Base-by-base conservation (phyloP, 179 eudicot species). In the Nepenthes alata region DNA sequence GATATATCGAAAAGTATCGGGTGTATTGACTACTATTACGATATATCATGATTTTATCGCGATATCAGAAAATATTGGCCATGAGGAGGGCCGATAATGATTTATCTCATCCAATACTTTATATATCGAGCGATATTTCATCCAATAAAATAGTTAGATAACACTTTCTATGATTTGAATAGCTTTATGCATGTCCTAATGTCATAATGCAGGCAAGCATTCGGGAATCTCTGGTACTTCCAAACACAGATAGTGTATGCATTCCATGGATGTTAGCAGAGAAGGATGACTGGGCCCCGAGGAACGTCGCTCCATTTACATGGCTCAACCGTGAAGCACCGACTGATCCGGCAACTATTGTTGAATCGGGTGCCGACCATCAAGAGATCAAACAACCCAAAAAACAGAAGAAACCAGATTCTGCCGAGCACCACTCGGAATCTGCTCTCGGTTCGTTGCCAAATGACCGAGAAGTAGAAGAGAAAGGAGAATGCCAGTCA, bases 191-290 rank as follows among this genome's bases (percentile, higher is more conserved):
- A n/a, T n/a, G n/a, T 11, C 55, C 14, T 16, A 14, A 2, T 55
- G 12, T 39, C 13, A 11, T 57, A 35, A 62, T 70, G 72, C 91
- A 93, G 98, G 74, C 85, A 36, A 79, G 87, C 37, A 87, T 93
- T 45, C 86, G 83, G 52, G 97, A 89, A 61, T 70, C 87, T 47
- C 48, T 89, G 67, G 98, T 93, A 35, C 81, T 85, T 64, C 98
- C 98, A 54, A 87, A 89, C 68, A 80, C 76, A 66, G 97, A 89
- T 73, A 82, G 82, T 62, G 71, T 82, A 50, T 73, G 66, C 64
- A 66, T 89, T 52, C 78, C 98, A 12, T 87, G 89, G 83, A 93
- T 93, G 98, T 61, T 80, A 66, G 97, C 95, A 2, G 98, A 93
- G 67, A 80, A 93, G 75, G 95, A 93, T 57, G 97, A 93, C 62